Evolutionary conservation across 805 yeast genomes (phyloP).

Genomic region (Maudiozyma bulderi): DNA sequence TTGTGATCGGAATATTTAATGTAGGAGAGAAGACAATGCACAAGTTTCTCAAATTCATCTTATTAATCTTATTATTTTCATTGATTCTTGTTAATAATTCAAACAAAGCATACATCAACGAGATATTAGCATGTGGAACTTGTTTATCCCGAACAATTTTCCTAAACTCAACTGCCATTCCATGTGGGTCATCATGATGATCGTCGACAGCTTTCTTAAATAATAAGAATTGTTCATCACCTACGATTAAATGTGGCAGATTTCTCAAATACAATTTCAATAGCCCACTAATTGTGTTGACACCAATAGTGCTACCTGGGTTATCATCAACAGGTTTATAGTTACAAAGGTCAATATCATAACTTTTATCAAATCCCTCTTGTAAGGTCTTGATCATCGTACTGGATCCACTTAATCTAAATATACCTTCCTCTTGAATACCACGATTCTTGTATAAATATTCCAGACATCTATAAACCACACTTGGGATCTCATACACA

Average conservation of each 20-base stretch:
- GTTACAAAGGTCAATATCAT: conserved; percentile 58
- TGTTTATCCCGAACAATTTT: conserved; percentile 23
- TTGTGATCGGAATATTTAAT: conserved; percentile 52
- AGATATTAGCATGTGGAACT: conserved; percentile 47
- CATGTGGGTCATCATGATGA: conserved; percentile 23
- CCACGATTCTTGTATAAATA: conserved; percentile 60
- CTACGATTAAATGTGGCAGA: conserved; percentile 59
- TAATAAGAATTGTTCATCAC: conserved; percentile 37
- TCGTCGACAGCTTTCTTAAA: conserved; percentile 31
- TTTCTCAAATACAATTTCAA: conserved; percentile 75
- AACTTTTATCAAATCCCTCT: conserved; percentile 53
- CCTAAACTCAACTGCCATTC: conserved; percentile 26
- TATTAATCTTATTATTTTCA: conserved; percentile 50
- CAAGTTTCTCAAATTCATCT: conserved; percentile 75
- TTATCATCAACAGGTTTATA: conserved; percentile 21
- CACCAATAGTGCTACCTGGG: conserved; percentile 38
- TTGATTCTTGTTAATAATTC: conserved; percentile 58
- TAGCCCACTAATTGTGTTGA: conserved; percentile 80
- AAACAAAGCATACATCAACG: conserved; percentile 56
- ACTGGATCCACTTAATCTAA: conserved; percentile 83
- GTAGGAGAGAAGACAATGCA: conserved; percentile 81
- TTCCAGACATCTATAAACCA: conserved; percentile 65
- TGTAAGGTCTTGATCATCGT: conserved; percentile 61
- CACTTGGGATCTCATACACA: conserved; percentile 49
- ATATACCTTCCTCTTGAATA: conserved; percentile 80